These are phyloP conservation scores for Plasmodium gaboni DNA, from an alignment of 169 alveolate genomes.

Conservation along the genomic window DNA sequence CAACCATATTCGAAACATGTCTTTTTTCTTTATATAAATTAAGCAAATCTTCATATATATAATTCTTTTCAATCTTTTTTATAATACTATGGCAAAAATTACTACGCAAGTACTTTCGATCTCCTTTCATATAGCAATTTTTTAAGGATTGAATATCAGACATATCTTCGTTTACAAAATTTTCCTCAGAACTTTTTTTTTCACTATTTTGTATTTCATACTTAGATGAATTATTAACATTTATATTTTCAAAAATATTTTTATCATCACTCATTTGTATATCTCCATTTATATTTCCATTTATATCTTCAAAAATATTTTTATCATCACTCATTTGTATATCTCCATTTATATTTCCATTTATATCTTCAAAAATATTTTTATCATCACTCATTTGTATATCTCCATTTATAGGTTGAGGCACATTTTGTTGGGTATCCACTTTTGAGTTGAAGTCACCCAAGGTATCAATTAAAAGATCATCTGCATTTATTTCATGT, in stretches of 20 bases:
- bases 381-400: neutral
- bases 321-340: neutral
- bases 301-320: neutral
- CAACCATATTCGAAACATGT: conserved; percentile 69
- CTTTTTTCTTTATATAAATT: conserved; percentile 42
- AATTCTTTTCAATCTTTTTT: conserved; percentile 62
- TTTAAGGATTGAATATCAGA: conserved; percentile 1
- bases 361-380: neutral
- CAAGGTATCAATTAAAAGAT: no score
- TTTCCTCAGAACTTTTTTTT: neutral
- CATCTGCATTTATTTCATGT: no score
- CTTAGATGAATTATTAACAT: neutral
- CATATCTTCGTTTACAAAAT: neutral
- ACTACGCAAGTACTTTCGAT: neutral
- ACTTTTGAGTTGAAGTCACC: no score
- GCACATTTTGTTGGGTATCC: no score
- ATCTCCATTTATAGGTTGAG: neutral
- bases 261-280: neutral
- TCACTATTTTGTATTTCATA: neutral
- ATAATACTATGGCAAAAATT: conserved; percentile 39
- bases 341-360: neutral
- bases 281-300: neutral
- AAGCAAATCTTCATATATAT: conserved; percentile 51
- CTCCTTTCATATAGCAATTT: conserved; percentile 15
- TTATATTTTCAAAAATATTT: neutral